These are phyloP conservation scores for Chrysosphaeria jannelii DNA, from an alignment of 2,329 filamentous ascomycete species.

Conservation along the genomic window DNA sequence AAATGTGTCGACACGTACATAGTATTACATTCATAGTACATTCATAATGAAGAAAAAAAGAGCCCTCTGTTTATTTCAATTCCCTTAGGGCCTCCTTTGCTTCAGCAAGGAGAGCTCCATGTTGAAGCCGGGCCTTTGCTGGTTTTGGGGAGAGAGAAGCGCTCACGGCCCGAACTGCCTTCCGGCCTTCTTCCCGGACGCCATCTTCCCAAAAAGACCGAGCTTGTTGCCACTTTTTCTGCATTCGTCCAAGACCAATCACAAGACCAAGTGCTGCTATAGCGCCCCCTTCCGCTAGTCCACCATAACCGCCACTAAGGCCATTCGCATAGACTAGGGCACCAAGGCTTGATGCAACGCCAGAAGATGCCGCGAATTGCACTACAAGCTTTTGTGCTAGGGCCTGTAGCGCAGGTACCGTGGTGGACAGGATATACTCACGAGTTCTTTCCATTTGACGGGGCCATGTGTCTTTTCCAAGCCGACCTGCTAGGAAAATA, in stretches of 20 bases:
- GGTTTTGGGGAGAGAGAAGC: slow-evolving; percentile 18
- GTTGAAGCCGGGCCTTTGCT: slow-evolving; percentile 7
- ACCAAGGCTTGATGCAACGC: slow-evolving; percentile 23
- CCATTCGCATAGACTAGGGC: slow-evolving; percentile 23
- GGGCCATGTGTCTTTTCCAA: slow-evolving; percentile 24
- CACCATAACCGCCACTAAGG: slow-evolving; percentile 9
- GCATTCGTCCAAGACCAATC: slow-evolving; percentile 26
- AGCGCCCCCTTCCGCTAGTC: slow-evolving; percentile 29
- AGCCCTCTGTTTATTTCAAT: no score
- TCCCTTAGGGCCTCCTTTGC: no score
- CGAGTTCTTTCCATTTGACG: slow-evolving; percentile 43
- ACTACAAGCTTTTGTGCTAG: slow-evolving; percentile 46
- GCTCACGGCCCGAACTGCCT: slow-evolving; percentile 26
- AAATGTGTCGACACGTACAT: no score
- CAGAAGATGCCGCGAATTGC: slow-evolving; percentile 43
- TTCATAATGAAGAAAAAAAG: no score
- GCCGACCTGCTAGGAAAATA: slow-evolving; percentile 52
- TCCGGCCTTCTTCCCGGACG: slow-evolving; percentile 34
- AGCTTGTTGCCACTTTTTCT: slow-evolving; percentile 30
- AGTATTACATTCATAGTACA: no score
- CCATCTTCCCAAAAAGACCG: slow-evolving; percentile 32
- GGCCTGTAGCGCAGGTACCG: slow-evolving; percentile 39
- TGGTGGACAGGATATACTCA: slow-evolving; percentile 31
- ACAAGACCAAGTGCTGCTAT: slow-evolving; percentile 28
- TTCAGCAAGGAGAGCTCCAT: no score